Conservation (phyloP, 495 filamentous ascomycete genomes). For the Penicillium egyptiacum region DNA sequence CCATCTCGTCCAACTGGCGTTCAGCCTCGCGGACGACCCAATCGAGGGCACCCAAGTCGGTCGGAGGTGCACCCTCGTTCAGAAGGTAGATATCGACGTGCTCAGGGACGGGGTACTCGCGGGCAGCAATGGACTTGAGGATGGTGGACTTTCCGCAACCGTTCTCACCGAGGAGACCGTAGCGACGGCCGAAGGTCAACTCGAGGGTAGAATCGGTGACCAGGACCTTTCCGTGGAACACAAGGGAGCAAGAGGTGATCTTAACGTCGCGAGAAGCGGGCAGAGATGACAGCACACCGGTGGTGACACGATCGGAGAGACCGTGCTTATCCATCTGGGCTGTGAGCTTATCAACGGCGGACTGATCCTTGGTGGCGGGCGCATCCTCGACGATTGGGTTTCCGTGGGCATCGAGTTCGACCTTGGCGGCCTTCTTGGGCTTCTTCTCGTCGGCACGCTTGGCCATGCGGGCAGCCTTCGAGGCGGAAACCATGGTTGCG, state of each 20-base stretch:
- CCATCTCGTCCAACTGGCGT: slow-evolving; percentile 85
- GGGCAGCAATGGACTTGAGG: slow-evolving; percentile 87
- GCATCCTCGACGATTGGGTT: slow-evolving; percentile 60
- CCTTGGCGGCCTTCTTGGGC: slow-evolving; percentile 70
- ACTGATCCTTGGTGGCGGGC: slow-evolving; percentile 66
- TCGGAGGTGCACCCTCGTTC: slow-evolving; percentile 94
- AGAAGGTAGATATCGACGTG: slow-evolving; percentile 98
- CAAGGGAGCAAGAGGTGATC: slow-evolving; percentile 87
- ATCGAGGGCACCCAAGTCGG: slow-evolving; percentile 84
- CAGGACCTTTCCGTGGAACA: slow-evolving; percentile 97
- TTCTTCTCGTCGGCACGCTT: slow-evolving; percentile 83
- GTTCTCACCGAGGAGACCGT: slow-evolving; percentile 97
- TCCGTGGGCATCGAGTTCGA: slow-evolving; percentile 52
- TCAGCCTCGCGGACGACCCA: slow-evolving; percentile 98
- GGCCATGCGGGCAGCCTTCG: slow-evolving; percentile 95
- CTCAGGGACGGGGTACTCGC: slow-evolving; percentile 94
- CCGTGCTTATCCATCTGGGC: slow-evolving; percentile 95
- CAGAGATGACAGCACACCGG: slow-evolving; percentile 89
- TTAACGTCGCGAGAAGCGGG: slow-evolving; percentile 87
- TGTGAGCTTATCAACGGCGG: slow-evolving; percentile 76
- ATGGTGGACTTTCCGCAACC: slow-evolving; percentile 98
- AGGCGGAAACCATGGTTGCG: slow-evolving; percentile 73
- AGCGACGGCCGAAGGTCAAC: slow-evolving; percentile 87
- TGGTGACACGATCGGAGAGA: slow-evolving; percentile 96
- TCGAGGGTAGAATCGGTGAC: slow-evolving; percentile 92